Evolutionary conservation across 208 protist genomes (phyloP).

Genomic region (Crithidia fasciculata): DNA sequence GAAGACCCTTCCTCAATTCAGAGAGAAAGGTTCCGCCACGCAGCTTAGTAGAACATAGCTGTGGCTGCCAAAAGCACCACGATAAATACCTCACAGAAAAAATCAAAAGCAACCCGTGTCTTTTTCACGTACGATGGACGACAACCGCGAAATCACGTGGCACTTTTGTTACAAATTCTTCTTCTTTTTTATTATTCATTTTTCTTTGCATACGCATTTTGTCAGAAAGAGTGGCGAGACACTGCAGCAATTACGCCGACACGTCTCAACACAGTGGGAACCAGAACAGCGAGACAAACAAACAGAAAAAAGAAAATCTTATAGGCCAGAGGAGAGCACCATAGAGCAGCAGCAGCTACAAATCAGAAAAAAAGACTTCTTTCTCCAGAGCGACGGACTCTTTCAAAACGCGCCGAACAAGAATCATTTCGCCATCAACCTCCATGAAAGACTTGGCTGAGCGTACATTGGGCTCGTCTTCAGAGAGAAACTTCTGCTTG

Average conservation of each 20-base stretch:
- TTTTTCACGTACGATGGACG: too few relatives aligned
- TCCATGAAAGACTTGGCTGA: constrained; percentile 38
- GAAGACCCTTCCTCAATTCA: too few relatives aligned
- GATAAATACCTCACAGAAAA: too few relatives aligned
- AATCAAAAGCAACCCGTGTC: too few relatives aligned
- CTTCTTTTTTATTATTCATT: not conserved
- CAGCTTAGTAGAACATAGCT: too few relatives aligned
- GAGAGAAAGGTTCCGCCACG: too few relatives aligned
- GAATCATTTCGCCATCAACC: constrained; percentile 75
- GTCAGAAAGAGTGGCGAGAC: too few relatives aligned
- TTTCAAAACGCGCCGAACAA: constrained; percentile 65
- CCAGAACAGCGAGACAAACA: not conserved
- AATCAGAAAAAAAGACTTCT: constrained; percentile 54
- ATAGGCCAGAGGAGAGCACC: not conserved
- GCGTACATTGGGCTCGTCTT: constrained; percentile 52
- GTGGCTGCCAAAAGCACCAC: too few relatives aligned
- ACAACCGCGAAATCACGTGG: too few relatives aligned
- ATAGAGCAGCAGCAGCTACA: constrained; percentile 5
- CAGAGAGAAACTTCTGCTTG: constrained; percentile 38
- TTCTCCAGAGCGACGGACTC: constrained; percentile 73
- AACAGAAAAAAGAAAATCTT: constrained; percentile 17
- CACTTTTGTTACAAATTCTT: not conserved
- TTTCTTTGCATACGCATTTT: too few relatives aligned
- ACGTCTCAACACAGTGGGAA: not conserved
- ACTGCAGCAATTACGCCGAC: too few relatives aligned